Base-by-base conservation (phyloP, 2,329 filamentous ascomycete genomes). In the Nemania abortiva region DNA sequence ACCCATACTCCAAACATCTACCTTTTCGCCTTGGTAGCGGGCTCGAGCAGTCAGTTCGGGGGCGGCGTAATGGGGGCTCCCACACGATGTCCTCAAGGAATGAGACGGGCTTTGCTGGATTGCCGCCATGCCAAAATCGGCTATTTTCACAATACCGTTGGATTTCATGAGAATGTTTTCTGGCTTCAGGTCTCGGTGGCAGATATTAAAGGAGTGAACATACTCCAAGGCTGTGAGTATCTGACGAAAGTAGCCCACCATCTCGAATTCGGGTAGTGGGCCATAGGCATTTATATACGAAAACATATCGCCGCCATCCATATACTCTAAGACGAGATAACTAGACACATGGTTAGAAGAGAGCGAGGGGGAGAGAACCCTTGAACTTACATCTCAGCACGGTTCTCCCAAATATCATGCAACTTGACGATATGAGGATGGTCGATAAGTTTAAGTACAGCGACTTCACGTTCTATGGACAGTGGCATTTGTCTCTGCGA, bases 351-450 rank as follows among this genome's bases (percentile, higher is more conserved):
- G 1, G 20, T 70, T 70, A 81, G 75, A 13, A 53, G n/a, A 27
- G 37, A 22, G 11, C 6, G 72, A 74, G 49, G 27, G n/a, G 37
- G 18, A 18, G 53, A n/a, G 49, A 31, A 7, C 54, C 11, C 10
- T 10, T 37, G 7, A 15, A 67, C 92, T 84, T 85, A 98, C 93
- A 99, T 91, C 81, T 99, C 95, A 65, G 94, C 92, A 24, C 93
- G 88, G 78, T 98, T 98, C 82, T 99, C 96, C 95, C 95, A 99
- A 34, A 99, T 95, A 81, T 99, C 96, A 78, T 95, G 96, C 10
- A 99, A 84, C 74, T 92, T 93, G 80, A 98, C 95, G 75, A 98
- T 95, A 79, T 98, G 96, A 6, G 92, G 93, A 81, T 99, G 96
- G 76, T 97, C 91, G 69, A 98, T 93, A 66, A 98, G 87, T 82